Conservation (phyloP, 2,329 filamentous ascomycete genomes). For the Scytalidium sp. region DNA sequence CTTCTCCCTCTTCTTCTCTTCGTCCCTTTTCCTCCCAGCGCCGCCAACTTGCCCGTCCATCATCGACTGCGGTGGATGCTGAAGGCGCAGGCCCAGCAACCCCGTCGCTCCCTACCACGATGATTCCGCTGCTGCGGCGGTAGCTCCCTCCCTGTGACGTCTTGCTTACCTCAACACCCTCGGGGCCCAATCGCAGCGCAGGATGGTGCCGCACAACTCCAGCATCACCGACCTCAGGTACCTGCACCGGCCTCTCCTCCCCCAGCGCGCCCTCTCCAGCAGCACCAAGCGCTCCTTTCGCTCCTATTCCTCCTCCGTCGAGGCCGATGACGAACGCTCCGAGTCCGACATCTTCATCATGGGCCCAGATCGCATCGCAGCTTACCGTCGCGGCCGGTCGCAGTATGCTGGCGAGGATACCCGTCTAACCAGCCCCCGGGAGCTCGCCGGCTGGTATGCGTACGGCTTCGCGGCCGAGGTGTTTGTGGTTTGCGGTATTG, state of each 20-base stretch:
- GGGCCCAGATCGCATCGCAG: slow-evolving; percentile 32
- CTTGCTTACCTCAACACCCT: slow-evolving; percentile 13
- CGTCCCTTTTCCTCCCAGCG: too few relatives aligned
- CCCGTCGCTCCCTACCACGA: too few relatives aligned
- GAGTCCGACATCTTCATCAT: slow-evolving; percentile 28
- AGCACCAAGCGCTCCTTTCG: slow-evolving; percentile 51
- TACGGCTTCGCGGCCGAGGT: slow-evolving; percentile 97
- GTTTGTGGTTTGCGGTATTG: slow-evolving; percentile 86
- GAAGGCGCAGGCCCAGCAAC: too few relatives aligned
- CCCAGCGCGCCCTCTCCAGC: slow-evolving; percentile 22
- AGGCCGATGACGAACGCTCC: slow-evolving; percentile 68
- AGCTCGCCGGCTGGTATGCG: slow-evolving; percentile 91
- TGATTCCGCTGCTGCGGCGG: too few relatives aligned
- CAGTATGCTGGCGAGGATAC: slow-evolving; percentile 81
- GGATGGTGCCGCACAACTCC: slow-evolving; percentile 20
- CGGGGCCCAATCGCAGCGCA: slow-evolving; percentile 6
- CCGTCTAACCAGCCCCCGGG: slow-evolving; percentile 80
- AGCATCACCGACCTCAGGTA: neutral
- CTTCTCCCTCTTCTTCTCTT: too few relatives aligned
- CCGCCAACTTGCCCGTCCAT: too few relatives aligned
- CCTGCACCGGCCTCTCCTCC: slow-evolving; percentile 11
- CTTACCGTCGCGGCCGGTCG: slow-evolving; percentile 29
- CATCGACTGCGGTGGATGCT: too few relatives aligned
- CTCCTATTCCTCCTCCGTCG: slow-evolving; percentile 60
- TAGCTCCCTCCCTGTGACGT: too few relatives aligned